These are phyloP conservation scores for Fragilaria crotonensis DNA, from an alignment of 108 stramenopile genomes.

Conservation along the genomic window DNA sequence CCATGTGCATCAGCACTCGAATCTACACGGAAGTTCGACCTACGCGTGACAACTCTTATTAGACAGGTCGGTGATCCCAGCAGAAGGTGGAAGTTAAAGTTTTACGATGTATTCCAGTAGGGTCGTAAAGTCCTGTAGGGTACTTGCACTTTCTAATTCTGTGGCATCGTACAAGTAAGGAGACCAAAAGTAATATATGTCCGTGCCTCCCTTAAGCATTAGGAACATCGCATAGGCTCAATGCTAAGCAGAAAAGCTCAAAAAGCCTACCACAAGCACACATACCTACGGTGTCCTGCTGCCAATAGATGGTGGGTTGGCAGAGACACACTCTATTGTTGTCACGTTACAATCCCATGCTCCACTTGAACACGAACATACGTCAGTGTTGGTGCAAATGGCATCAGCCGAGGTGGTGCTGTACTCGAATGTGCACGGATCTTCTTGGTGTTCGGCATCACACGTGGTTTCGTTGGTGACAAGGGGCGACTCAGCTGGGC, in stretches of 20 bases:
- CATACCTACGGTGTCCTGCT: too few relatives aligned
- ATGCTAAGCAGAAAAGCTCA: too few relatives aligned
- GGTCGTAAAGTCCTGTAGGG: too few relatives aligned
- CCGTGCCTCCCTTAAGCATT: too few relatives aligned
- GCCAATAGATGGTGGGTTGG: background rate
- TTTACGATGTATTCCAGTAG: too few relatives aligned
- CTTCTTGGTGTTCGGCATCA: background rate
- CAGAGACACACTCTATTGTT: conserved; percentile 1
- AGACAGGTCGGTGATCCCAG: too few relatives aligned
- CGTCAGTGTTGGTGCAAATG: background rate
- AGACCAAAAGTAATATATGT: too few relatives aligned
- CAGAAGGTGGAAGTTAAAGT: too few relatives aligned
- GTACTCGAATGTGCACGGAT: background rate
- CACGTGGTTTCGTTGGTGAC: background rate
- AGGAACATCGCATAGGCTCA: too few relatives aligned
- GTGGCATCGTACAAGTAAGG: too few relatives aligned
- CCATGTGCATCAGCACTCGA: conserved; percentile 89
- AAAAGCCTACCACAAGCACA: too few relatives aligned
- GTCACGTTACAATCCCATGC: conserved; percentile 3
- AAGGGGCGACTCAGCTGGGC: background rate
- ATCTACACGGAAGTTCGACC: conserved; percentile 67
- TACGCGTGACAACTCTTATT: conserved; percentile 52
- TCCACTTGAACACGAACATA: background rate
- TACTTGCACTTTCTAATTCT: too few relatives aligned
- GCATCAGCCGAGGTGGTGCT: background rate